These are phyloP conservation scores for Phaffomyces antillensis DNA, from an alignment of 805 yeast genomes.

Conservation along the genomic window DNA sequence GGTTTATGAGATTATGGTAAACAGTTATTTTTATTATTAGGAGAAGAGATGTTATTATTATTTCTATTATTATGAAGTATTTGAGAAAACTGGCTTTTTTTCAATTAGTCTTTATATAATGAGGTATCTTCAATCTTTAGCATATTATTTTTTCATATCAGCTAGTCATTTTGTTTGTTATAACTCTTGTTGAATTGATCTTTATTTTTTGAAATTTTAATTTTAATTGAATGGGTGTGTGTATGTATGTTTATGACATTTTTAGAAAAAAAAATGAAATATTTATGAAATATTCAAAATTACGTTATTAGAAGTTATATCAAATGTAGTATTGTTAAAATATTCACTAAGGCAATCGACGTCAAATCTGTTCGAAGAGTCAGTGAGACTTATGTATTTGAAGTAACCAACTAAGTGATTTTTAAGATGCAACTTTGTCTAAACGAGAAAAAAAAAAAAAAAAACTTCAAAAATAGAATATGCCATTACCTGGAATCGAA, in stretches of 20 bases:
- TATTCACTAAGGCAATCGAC: too few species aligned
- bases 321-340: background rate
- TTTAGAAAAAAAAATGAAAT: conserved; percentile 6
- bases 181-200: background rate
- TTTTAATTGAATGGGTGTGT: background rate
- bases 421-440: too few species aligned
- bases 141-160: background rate
- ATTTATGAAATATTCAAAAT: conserved; percentile 11
- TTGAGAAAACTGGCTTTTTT: background rate
- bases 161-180: background rate
- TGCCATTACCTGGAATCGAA: conserved; percentile 72
- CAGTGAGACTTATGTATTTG: too few species aligned
- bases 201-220: background rate
- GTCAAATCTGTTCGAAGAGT: too few species aligned
- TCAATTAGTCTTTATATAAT: too few species aligned
- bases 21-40: too few species aligned
- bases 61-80: background rate
- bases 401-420: too few species aligned
- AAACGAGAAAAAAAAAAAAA: too few species aligned
- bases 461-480: too few species aligned
- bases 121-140: too few species aligned
- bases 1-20: too few species aligned
- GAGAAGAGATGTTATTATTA: too few species aligned
- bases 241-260: conserved; percentile 3
- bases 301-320: conserved; percentile 4